Base-by-base conservation (phyloP, 2,329 filamentous ascomycete species). In the Verticillium longisporum region DNA sequence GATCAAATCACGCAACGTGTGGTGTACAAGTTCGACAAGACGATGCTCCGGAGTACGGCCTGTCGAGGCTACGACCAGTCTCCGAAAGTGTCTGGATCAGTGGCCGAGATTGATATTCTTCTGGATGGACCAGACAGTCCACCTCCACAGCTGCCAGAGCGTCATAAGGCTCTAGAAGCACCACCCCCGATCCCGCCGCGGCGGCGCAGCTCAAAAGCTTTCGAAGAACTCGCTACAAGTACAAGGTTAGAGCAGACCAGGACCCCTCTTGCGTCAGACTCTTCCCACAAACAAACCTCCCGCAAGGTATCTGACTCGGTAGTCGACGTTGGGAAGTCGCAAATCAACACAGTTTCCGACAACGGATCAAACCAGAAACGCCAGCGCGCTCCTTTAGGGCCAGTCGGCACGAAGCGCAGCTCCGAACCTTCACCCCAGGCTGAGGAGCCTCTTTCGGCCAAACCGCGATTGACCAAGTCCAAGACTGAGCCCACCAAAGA, bases 21-120 rank as follows among this genome's bases (percentile, higher is more conserved):
- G 4, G 85, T 88, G 0, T 88, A 88, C 66, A 80, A 79, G 37
- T 80, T 85, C 64, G 82, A 79, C 64, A 83, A 78, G 63, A 85
- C 79, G 67, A 83, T 73, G 67, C 74, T 79, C 33, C 74, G 72
- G 50, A 79, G 69, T 15, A 79, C 75, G 36, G 74, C 71, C 26
- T 73, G 78, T 36, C 71, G 71, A 33, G 65, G 65, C 1, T 66
- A 69, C 41, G 72, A 69, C 11, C 72, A 74, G 7, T 68, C 73
- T 33, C 70, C 73, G 2, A 65, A 65, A 1, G 65, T 64, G 1
- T 66, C 69, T 2, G 63, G 68, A 3, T 61, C 70, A 6, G 62
- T 72, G 2, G 63, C 70, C 14, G 73, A 74, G 38, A 60, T 66
- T 6, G 68, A 70, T 21, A 69, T 73, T 2, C 41, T 56, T 18